Evolutionary conservation across 805 yeast species (phyloP).

Genomic region (Candida ortonii): DNA sequence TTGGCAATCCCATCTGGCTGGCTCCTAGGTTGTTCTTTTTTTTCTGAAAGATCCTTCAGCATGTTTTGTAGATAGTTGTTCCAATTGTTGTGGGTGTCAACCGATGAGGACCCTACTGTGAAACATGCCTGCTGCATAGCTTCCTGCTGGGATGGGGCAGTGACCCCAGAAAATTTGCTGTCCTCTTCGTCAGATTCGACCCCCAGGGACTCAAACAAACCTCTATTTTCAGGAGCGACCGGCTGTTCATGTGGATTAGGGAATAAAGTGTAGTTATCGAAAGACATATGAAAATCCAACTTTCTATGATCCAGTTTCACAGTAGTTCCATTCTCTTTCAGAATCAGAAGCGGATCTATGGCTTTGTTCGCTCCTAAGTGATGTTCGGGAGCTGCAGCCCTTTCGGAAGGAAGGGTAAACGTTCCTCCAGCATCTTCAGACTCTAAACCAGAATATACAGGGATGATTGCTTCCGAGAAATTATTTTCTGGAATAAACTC

Average conservation of each 20-base stretch:
- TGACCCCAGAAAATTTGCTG: too few species aligned
- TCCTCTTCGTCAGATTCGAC: too few species aligned
- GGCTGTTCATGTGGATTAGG: neutral
- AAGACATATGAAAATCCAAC: constrained; percentile 1
- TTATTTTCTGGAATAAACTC: neutral
- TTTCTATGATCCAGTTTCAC: constrained; percentile 1
- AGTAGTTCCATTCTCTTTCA: constrained; percentile 5
- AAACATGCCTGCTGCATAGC: too few species aligned
- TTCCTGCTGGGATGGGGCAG: too few species aligned
- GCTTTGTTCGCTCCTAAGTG: too few species aligned
- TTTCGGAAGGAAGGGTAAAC: too few species aligned
- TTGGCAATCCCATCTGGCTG: neutral
- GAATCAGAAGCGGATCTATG: constrained; percentile 9
- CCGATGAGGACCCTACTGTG: too few species aligned
- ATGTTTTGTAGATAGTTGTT: constrained; percentile 3
- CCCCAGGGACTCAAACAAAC: too few species aligned
- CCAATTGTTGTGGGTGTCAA: too few species aligned
- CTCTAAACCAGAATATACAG: constrained; percentile 1
- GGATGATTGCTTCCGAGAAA: constrained; percentile 1
- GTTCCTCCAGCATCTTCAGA: neutral
- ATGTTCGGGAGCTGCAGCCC: too few species aligned
- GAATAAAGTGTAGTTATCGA: constrained; percentile 2
- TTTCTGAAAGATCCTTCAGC: constrained; percentile 1
- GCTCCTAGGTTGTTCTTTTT: neutral
- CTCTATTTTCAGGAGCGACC: neutral